These are phyloP conservation scores for Helianthus annuus DNA, from an alignment of 129 eudicot genomes.

Conservation along the genomic window DNA sequence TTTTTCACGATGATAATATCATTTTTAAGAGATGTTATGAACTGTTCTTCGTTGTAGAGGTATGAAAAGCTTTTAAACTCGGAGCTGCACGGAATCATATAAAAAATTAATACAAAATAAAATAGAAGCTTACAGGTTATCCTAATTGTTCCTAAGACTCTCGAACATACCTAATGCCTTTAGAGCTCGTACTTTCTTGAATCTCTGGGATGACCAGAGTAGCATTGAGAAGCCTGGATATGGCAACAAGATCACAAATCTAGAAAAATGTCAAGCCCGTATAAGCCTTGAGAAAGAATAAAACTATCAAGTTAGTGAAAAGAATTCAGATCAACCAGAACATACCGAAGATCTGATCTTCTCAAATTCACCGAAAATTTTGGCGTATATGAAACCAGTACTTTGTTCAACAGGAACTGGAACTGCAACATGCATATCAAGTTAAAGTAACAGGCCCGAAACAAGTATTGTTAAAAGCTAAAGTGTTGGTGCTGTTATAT, in stretches of 20 bases:
- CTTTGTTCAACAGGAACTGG: slow-evolving; percentile 55
- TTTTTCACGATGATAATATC: slow-evolving; percentile 72
- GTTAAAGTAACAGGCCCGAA: slow-evolving; percentile 7
- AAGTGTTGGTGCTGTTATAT: slow-evolving; percentile 5
- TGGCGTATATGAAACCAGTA: slow-evolving; percentile 91
- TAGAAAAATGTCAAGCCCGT: slow-evolving; percentile 50
- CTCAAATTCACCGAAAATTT: slow-evolving; percentile 91
- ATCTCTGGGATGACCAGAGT: slow-evolving; percentile 95
- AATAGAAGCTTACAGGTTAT: slow-evolving; percentile 14
- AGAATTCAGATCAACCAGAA: slow-evolving; percentile 19
- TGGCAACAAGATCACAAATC: slow-evolving; percentile 92
- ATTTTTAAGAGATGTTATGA: slow-evolving; percentile 65
- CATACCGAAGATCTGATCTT: slow-evolving; percentile 84
- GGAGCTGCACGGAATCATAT: slow-evolving; percentile 53
- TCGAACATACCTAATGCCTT: slow-evolving; percentile 77
- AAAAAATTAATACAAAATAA: background rate
- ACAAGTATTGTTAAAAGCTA: slow-evolving; percentile 8
- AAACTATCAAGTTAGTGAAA: slow-evolving; percentile 6
- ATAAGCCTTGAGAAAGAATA: slow-evolving; percentile 31
- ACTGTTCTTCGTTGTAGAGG: slow-evolving; percentile 78
- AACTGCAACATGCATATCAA: slow-evolving; percentile 50
- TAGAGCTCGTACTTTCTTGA: slow-evolving; percentile 74
- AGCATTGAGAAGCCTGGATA: slow-evolving; percentile 95
- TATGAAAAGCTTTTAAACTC: slow-evolving; percentile 87
- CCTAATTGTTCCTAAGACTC: slow-evolving; percentile 4